Conservation (phyloP, 2,329 filamentous ascomycete genomes). For the Pezicula radicicola region DNA sequence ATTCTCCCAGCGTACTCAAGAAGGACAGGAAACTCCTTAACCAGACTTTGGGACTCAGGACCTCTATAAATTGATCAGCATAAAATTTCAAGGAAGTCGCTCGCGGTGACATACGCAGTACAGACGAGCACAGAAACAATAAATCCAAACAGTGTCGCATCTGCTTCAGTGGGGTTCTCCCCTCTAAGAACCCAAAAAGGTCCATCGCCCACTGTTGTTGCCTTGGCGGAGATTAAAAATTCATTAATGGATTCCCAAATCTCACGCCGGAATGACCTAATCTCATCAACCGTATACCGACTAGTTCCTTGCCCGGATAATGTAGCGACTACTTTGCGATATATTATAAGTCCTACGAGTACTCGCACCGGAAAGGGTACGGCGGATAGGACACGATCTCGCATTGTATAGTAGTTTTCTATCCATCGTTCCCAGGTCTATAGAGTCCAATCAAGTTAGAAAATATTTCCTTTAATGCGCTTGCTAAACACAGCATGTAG, state of each 20-base stretch:
- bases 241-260: conserved; percentile 51
- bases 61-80: conserved; percentile 29
- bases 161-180: conserved; percentile 50
- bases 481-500: too few species aligned
- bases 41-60: conserved; percentile 41
- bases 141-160: conserved; percentile 56
- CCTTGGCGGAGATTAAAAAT: conserved; percentile 35
- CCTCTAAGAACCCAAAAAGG: conserved; percentile 59
- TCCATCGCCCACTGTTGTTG: conserved; percentile 21
- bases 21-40: conserved; percentile 44
- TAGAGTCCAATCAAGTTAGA: background rate
- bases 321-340: conserved; percentile 38
- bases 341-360: conserved; percentile 47
- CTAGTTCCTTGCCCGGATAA: conserved; percentile 55
- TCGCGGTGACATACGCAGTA: conserved; percentile 43
- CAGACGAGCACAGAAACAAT: conserved; percentile 48
- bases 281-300: conserved; percentile 48
- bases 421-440: conserved; percentile 53
- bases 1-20: conserved; percentile 55
- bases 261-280: conserved; percentile 40
- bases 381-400: conserved; percentile 43
- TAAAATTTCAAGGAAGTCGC: background rate
- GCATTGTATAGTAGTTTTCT: conserved; percentile 57
- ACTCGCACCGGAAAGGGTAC: conserved; percentile 50
- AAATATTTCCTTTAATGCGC: background rate